Evolutionary conservation across 1,284 basidiomycete species (phyloP).

Genomic region (Agaricales sp.): DNA sequence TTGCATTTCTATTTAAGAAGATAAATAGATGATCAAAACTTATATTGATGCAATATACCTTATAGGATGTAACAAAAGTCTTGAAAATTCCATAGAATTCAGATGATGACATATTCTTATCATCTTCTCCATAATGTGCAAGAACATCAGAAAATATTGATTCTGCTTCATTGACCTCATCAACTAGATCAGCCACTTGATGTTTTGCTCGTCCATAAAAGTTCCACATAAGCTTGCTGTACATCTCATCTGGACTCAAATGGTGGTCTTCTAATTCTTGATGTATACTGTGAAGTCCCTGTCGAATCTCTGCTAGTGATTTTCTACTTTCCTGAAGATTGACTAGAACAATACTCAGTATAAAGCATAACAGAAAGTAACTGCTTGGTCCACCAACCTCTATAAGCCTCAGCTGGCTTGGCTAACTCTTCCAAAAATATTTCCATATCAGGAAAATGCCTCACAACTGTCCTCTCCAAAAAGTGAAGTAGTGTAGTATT

Average conservation of each 20-base stretch:
- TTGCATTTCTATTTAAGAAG: slow-evolving; percentile 67
- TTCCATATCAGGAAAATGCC: slow-evolving; percentile 85
- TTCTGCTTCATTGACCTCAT: slow-evolving; percentile 79
- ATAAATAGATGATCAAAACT: slow-evolving; percentile 6
- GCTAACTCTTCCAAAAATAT: slow-evolving; percentile 83
- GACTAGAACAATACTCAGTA: slow-evolving; percentile 43
- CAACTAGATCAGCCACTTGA: slow-evolving; percentile 72
- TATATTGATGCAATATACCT: slow-evolving; percentile 33
- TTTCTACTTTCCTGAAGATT: slow-evolving; percentile 73
- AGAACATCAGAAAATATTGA: slow-evolving; percentile 75
- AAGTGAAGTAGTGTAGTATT: slow-evolving; percentile 94
- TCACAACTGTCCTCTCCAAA: slow-evolving; percentile 81
- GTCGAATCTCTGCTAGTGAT: slow-evolving; percentile 61
- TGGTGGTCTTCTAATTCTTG: slow-evolving; percentile 76
- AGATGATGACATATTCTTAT: slow-evolving; percentile 69
- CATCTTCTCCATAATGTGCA: slow-evolving; percentile 86
- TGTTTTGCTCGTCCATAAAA: slow-evolving; percentile 70
- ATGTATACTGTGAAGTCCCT: slow-evolving; percentile 70
- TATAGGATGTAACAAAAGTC: slow-evolving; percentile 88
- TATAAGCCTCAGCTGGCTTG: slow-evolving; percentile 87
- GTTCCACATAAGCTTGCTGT: slow-evolving; percentile 83
- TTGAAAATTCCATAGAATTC: slow-evolving; percentile 96
- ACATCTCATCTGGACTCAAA: slow-evolving; percentile 62
- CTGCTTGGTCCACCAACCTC: slow-evolving; percentile 67
- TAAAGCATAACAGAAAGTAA: slow-evolving; percentile 7